Conservation (phyloP, 2,329 filamentous ascomycete genomes). For the Microdochium trichocladiopsis region DNA sequence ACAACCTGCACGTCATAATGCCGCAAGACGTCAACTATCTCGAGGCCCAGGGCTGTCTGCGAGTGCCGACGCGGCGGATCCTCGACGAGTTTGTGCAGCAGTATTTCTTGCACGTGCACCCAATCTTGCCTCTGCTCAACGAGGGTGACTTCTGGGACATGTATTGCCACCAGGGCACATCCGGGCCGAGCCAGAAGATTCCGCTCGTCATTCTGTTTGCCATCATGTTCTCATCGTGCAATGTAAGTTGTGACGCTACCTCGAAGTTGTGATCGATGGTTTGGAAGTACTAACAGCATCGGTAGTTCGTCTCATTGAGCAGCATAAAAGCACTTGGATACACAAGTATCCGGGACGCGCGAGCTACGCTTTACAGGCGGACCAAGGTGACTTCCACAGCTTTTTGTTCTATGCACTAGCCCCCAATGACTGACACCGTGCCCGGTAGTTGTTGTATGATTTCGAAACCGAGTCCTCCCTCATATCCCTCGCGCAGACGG, state of each 20-base stretch:
- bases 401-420: not conserved
- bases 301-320: conserved; percentile 28
- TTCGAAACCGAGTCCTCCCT: conserved; percentile 35
- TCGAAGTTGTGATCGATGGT: not conserved
- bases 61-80: conserved; percentile 30
- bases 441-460: conserved; percentile 30
- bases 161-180: conserved; percentile 20
- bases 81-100: conserved; percentile 41
- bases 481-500: conserved; percentile 30
- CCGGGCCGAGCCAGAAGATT: conserved; percentile 15
- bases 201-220: conserved; percentile 38
- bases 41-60: conserved; percentile 36
- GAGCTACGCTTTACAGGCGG: conserved; percentile 34
- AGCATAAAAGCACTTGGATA: conserved; percentile 34
- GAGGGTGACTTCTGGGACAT: conserved; percentile 42
- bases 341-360: conserved; percentile 31
- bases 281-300: not conserved
- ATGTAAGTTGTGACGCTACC: conserved; percentile 15
- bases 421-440: conserved; percentile 1
- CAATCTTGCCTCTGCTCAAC: conserved; percentile 32
- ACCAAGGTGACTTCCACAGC: conserved; percentile 23
- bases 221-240: conserved; percentile 36
- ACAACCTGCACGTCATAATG: conserved; percentile 29
- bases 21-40: conserved; percentile 40
- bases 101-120: conserved; percentile 40